A percentile compares a stretch with the other conserved stretches of the same genome.
Evolutionary conservation across 176 grass and related monocot genomes (phyloP).

Genomic region (Eleusine indica): DNA sequence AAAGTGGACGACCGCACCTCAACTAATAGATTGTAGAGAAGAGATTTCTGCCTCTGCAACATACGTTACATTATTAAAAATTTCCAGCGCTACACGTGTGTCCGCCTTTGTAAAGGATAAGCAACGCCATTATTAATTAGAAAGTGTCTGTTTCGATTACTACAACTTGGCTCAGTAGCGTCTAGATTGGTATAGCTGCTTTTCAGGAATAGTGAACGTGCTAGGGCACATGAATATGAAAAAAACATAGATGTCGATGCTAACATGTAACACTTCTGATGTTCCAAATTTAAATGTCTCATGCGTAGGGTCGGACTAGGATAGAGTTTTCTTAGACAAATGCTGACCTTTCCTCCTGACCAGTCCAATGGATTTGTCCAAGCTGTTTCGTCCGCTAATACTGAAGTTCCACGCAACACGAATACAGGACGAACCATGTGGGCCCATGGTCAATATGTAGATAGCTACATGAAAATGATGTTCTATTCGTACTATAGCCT

Average conservation of each 20-base stretch:
- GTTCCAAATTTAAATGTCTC: neutral
- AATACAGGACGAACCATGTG: neutral
- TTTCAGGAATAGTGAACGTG: neutral
- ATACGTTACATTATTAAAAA: too few relatives aligned
- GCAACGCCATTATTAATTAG: too few relatives aligned
- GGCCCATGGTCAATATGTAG: neutral
- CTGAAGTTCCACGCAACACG: neutral
- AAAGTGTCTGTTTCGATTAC: too few relatives aligned
- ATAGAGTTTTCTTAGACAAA: conserved; percentile 5
- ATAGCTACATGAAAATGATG: conserved; percentile 10
- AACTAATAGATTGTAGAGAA: too few relatives aligned
- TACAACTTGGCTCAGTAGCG: too few relatives aligned
- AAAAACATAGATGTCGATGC: neutral
- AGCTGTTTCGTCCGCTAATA: neutral
- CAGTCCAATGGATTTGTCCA: conserved; percentile 1
- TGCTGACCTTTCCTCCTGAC: neutral
- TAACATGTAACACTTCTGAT: neutral
- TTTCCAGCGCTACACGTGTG: too few relatives aligned
- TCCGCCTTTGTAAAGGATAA: too few relatives aligned
- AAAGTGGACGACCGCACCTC: too few relatives aligned
- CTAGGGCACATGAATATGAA: neutral
- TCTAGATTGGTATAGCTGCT: neutral
- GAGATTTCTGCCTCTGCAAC: too few relatives aligned
- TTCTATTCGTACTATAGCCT: neutral
- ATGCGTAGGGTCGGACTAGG: neutral